phyloP scores from a whole-genome alignment of 192 early-diverging fungal species.

The Coemansia sp. region DNA sequence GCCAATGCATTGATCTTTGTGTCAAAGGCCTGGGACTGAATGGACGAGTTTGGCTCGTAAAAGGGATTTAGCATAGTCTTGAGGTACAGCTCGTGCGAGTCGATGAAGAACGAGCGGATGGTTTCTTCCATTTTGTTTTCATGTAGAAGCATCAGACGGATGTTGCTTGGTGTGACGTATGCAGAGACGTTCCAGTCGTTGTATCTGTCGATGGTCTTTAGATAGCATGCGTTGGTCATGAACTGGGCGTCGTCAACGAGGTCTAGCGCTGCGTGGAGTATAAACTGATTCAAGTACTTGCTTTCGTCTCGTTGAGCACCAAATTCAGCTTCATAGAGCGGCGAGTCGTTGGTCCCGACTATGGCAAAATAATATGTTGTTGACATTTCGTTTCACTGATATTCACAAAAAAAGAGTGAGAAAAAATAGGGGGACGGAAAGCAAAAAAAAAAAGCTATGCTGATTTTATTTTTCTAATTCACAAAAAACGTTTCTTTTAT shows the following conservation, averaged over 20 bases:
- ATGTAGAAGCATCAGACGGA: constrained; percentile 71
- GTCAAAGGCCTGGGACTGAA: constrained; percentile 79
- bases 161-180: constrained; percentile 84
- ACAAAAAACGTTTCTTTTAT: background rate
- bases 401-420: background rate
- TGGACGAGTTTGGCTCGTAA: constrained; percentile 78
- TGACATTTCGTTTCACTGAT: background rate
- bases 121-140: constrained; percentile 60
- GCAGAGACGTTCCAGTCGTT: constrained; percentile 92
- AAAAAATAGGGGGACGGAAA: background rate
- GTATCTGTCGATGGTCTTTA: constrained; percentile 93
- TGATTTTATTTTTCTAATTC: background rate
- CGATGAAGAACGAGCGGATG: constrained; percentile 59
- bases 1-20: constrained; percentile 71
- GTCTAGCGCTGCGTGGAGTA: constrained; percentile 95
- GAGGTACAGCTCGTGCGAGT: constrained; percentile 49
- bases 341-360: constrained; percentile 85
- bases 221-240: constrained; percentile 83
- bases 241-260: constrained; percentile 94
- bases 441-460: background rate
- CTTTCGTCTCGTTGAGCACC: constrained; percentile 59
- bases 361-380: constrained; percentile 8
- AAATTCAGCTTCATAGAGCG: constrained; percentile 94
- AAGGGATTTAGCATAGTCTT: constrained; percentile 87
- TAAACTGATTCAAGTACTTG: constrained; percentile 96